Evolutionary conservation across 768 basidiomycete species (phyloP).

Genomic region (Phlegmacium glaucopus): DNA sequence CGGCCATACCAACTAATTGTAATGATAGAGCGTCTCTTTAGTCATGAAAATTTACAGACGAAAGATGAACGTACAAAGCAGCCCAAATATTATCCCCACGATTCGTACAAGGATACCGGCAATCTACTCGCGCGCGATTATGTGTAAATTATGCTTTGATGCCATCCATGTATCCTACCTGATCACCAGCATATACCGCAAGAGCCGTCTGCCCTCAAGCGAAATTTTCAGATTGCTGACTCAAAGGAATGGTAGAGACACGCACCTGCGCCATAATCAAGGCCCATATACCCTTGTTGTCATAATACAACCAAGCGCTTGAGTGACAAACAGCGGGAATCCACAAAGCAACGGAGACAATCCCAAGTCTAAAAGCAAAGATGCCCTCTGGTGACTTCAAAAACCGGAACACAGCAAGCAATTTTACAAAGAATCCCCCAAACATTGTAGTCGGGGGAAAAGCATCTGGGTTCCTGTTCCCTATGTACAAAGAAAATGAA

Average conservation of each 20-base stretch:
- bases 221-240: background rate
- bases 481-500: slow-evolving; percentile 4
- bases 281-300: slow-evolving; percentile 41
- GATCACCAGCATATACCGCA: slow-evolving; percentile 42
- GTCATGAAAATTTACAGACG: background rate
- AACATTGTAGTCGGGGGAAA: slow-evolving; percentile 34
- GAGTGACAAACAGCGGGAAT: slow-evolving; percentile 34
- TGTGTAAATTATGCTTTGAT: background rate
- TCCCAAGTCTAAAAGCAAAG: slow-evolving; percentile 34
- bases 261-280: slow-evolving; percentile 42
- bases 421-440: slow-evolving; percentile 27
- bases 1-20: slow-evolving; percentile 32
- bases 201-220: slow-evolving; percentile 25
- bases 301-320: slow-evolving; percentile 41
- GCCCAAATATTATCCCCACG: slow-evolving; percentile 29
- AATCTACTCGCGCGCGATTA: slow-evolving; percentile 18
- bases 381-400: slow-evolving; percentile 40
- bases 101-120: slow-evolving; percentile 32
- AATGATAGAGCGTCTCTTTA: background rate
- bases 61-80: slow-evolving; percentile 25
- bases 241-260: background rate
- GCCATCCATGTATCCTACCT: slow-evolving; percentile 20
- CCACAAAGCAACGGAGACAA: slow-evolving; percentile 41
- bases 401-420: slow-evolving; percentile 34
- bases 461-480: slow-evolving; percentile 38